Evolutionary conservation across 2,329 filamentous ascomycete species (phyloP), one percentile per base, ranked within the genome.

Genomic region (Pseudogymnoascus sp.): DNA sequence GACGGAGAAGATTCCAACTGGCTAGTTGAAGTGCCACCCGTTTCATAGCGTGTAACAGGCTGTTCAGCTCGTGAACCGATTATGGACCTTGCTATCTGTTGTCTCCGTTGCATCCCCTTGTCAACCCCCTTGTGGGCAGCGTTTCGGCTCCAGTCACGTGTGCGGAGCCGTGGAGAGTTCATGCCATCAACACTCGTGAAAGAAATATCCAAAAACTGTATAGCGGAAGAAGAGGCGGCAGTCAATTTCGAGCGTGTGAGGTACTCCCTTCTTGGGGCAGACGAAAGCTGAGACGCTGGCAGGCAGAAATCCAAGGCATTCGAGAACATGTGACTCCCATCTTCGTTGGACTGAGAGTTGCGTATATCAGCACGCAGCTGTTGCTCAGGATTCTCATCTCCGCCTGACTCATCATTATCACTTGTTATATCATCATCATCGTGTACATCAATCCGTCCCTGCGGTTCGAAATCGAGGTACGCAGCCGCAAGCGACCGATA

Each of bases 341-440:
- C 67, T 66, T n/a, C 61, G 61, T 60, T 64, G 66, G 12, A 64
- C 66, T 14, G 61, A 67, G 33, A 66, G 43, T 3, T 29, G 21
- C 38, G 39, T 12, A 65, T 29, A 38, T 68, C 66, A 12, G 65
- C 64, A n/a, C 65, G 64, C 31, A 65, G 35, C 45, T 68, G 66
- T 75, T 75, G 33, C 76, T 78, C 64, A 71, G 74, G 14, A 76
- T 78, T 60, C 74, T 75, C 59, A 78, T 78, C 67, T 71, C 69
- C 37, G 76, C 78, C 61, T 73, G 75, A 3, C 74, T 78, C 4
- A 77, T 77, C 66, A 75, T 77, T 55, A 19, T 23, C 10, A 58
- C 3, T 29, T 11, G 21, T 16, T 21, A 37, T 16, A n/a, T 8
- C 19, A 10, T 38, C 26, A 6, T 62, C 37, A 3, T 62, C 35